Percentiles rank a stretch among this genome's conserved stretches.
These are phyloP conservation scores for Gillenia trifoliata DNA, from an alignment of 306 rosid species.

Conservation along the genomic window DNA sequence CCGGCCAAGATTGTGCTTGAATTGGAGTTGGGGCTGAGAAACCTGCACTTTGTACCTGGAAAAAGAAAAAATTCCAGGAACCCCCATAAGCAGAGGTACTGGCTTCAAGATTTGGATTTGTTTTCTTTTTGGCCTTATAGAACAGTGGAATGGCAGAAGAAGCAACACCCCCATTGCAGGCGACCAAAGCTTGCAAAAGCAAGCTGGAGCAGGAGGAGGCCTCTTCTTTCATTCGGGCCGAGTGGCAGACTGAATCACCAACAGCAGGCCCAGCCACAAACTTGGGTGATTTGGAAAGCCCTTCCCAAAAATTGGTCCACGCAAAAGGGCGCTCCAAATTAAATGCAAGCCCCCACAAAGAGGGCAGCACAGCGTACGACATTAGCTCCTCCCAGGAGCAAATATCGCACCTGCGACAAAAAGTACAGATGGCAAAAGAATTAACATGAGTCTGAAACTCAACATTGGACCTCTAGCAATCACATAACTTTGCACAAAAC, in stretches of 20 bases:
- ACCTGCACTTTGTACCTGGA: constrained; percentile 96
- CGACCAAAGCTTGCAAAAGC: constrained; percentile 89
- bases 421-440: constrained; percentile 74
- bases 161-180: constrained; percentile 88
- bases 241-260: constrained; percentile 99
- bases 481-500: constrained; percentile 56
- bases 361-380: constrained; percentile 99
- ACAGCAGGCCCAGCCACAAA: constrained; percentile 92
- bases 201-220: constrained; percentile 98
- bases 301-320: constrained; percentile 88
- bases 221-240: constrained; percentile 90
- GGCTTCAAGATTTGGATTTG: constrained; percentile 23
- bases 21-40: constrained; percentile 98
- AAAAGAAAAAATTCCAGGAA: constrained; percentile 68
- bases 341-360: constrained; percentile 81
- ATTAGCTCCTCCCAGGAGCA: constrained; percentile 99
- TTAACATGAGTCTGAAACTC: constrained; percentile 76
- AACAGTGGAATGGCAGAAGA: constrained; percentile 77
- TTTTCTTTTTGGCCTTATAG: constrained; percentile 55
- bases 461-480: constrained; percentile 69
- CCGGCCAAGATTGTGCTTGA: constrained; percentile 99
- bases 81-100: constrained; percentile 33
- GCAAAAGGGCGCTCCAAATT: constrained; percentile 89
- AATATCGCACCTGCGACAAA: constrained; percentile 99
- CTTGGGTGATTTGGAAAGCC: constrained; percentile 98